Conservation (phyloP, 106 monocot genomes). For the Iris macrosiphon region DNA sequence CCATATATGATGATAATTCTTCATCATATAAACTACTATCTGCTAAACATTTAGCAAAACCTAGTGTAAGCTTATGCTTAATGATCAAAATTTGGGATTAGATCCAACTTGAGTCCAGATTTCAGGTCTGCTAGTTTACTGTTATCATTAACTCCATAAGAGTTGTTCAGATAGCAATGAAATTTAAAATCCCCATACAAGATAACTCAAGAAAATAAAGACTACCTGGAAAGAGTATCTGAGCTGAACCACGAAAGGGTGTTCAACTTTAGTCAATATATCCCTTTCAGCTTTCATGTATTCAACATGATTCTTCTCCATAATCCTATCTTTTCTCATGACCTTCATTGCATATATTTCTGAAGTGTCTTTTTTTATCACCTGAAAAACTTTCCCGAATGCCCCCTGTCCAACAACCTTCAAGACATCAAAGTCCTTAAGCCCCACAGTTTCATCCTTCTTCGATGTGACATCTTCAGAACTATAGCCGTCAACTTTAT, state of each 20-base stretch:
- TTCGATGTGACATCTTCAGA: conserved; percentile 7
- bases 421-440: conserved; percentile 86
- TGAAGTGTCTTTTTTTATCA: conserved; percentile 83
- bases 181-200: too few species aligned
- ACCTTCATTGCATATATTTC: conserved; percentile 99
- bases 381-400: conserved; percentile 98
- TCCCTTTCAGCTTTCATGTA: conserved; percentile 99
- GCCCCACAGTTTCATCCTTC: conserved; percentile 46
- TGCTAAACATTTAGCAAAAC: too few species aligned
- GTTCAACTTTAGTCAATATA: conserved; percentile 93
- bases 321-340: conserved; percentile 96
- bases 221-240: conserved; percentile 99
- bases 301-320: conserved; percentile 94
- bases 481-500: neutral
- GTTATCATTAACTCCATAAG: too few species aligned
- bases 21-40: too few species aligned
- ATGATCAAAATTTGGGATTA: too few species aligned
- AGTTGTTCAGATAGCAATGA: too few species aligned
- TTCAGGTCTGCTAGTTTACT: too few species aligned
- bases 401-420: conserved; percentile 96
- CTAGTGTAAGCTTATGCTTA: too few species aligned
- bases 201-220: too few species aligned
- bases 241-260: conserved; percentile 94
- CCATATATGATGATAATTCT: too few species aligned
- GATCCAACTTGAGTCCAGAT: too few species aligned